Evolutionary conservation across 352 stramenopile species (phyloP).

Genomic region (Phytophthora lateralis): DNA sequence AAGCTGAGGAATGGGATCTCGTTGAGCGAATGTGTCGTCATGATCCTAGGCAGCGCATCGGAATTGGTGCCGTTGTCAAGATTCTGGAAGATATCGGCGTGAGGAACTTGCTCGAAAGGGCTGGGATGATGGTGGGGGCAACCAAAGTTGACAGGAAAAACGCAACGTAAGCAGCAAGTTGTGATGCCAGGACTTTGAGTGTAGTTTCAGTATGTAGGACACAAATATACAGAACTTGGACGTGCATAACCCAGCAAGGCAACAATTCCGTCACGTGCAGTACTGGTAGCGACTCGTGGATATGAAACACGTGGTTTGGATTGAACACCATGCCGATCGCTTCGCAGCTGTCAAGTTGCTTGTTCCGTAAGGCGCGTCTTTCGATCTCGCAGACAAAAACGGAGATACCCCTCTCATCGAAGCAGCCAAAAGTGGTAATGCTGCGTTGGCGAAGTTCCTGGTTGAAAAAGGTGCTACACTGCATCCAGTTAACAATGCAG

Average conservation of each 20-base stretch:
- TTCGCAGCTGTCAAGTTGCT: background rate
- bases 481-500: background rate
- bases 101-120: background rate
- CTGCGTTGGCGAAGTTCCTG: background rate
- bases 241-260: too few species aligned
- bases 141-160: background rate
- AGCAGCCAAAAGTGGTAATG: background rate
- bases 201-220: too few species aligned
- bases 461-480: background rate
- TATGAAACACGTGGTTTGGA: too few species aligned
- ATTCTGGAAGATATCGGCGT: conserved; percentile 1
- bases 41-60: background rate
- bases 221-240: too few species aligned
- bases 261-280: too few species aligned
- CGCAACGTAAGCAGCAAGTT: background rate
- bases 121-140: background rate
- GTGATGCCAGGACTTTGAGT: background rate
- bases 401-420: background rate
- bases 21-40: background rate
- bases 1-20: background rate
- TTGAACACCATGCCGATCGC: too few species aligned
- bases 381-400: background rate
- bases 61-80: background rate
- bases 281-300: too few species aligned
- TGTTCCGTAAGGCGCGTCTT: background rate